Evolutionary conservation across 1,284 basidiomycete genomes (phyloP), one percentile per base, ranked within the genome.

Genomic region (Coriolopsis trogii): DNA sequence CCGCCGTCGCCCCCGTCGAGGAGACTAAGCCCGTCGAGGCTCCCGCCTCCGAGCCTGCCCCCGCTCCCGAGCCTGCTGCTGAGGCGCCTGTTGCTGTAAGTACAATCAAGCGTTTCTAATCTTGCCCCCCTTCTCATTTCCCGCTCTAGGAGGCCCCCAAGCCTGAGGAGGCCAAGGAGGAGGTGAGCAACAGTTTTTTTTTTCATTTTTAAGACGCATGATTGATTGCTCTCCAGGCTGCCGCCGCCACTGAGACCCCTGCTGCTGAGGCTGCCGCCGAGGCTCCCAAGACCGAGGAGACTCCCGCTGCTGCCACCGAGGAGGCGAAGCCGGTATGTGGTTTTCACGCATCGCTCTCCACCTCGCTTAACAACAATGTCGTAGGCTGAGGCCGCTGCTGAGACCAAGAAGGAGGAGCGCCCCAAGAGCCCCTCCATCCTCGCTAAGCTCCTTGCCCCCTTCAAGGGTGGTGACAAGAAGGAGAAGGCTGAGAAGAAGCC

Each of bases 361-460:
- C 21, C 29, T 30, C 36, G 21, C 45, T 12, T 20, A 1, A 31
- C 52, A 43, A 39, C 51, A 18, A 13, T 58, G 40, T 41, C 36
- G 8, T 18, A 67, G 67, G 55, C 66, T 36, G 59, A 73, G 76
- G 68, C 72, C 39, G 63, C 78, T 49, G 66, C 73, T 45, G 81
- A 82, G 58, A 63, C 69, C 10, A 85, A 85, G 80, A 87, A 87
- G 73, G 86, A 87, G 59, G 85, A 87, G 16, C 75, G 78, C 58
- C 85, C 87, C 62, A 89, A 87, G 81, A 89, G 87, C 73, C 89
- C 89, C n/a, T 70, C 79, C 46, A 59, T 91, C 55, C 73, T 91
- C 46, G 64, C 80, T 58, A 91, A 87, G 72, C 74, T 91, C 56
- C 80, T 91, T 46, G 82, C 82, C 36, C 82, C 87, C 21, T 87